Percentiles rank a stretch among this genome's conserved stretches.
phyloP scores from a whole-genome alignment of 192 early-diverging fungal species.

The Mortierella hygrophila region DNA sequence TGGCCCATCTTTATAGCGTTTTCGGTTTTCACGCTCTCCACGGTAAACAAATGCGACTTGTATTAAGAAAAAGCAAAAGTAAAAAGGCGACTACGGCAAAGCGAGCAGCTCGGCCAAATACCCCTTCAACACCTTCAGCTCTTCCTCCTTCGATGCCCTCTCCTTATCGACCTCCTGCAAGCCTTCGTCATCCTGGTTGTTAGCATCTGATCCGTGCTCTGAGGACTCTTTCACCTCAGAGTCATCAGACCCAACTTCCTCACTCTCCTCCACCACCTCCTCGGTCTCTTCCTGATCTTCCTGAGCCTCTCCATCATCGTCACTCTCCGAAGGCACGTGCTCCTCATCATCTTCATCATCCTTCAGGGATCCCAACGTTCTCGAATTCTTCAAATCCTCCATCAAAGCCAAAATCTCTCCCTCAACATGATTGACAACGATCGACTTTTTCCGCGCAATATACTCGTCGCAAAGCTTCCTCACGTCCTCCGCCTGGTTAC shows the following conservation, averaged over 20 bases:
- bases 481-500: neutral
- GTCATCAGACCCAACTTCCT: neutral
- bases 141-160: neutral
- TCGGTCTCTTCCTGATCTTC: neutral
- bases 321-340: neutral
- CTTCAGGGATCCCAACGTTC: neutral
- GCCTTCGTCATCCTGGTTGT: neutral
- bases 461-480: constrained; percentile 19
- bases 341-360: neutral
- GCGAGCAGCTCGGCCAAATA: neutral
- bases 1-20: too few relatives aligned
- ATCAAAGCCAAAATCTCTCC: neutral
- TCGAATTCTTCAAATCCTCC: neutral
- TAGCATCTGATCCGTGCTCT: too few relatives aligned
- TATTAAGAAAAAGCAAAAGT: too few relatives aligned
- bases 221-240: neutral
- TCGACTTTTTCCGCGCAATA: neutral
- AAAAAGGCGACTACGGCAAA: neutral
- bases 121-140: neutral
- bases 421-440: neutral
- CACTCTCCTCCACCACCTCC: neutral
- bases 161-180: neutral
- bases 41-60: too few relatives aligned
- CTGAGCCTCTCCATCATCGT: neutral
- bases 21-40: too few relatives aligned